phyloP scores from a whole-genome alignment of 306 rosid species.

The Fagus crenata region DNA sequence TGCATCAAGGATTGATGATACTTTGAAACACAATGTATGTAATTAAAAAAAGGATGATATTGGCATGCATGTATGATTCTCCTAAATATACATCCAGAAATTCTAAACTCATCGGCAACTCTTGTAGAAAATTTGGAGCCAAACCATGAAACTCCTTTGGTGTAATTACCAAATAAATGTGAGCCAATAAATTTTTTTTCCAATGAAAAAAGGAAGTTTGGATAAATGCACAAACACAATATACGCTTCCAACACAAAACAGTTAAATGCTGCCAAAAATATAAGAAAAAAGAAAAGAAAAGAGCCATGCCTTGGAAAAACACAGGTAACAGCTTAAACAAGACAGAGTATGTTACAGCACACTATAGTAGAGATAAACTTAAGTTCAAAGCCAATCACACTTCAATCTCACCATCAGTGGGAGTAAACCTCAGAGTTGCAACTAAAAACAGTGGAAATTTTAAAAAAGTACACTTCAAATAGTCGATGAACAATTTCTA shows the following conservation, averaged over 20 bases:
- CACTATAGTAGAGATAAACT: background rate
- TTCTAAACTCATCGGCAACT: background rate
- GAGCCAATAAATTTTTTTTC: background rate
- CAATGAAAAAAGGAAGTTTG: background rate
- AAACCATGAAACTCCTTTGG: background rate
- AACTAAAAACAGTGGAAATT: slow-evolving; percentile 1
- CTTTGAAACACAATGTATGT: background rate
- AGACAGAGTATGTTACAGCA: background rate
- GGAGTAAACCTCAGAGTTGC: background rate
- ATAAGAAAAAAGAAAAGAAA: background rate
- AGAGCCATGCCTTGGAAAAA: background rate
- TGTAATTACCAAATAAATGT: background rate
- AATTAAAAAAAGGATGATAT: background rate
- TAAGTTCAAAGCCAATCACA: slow-evolving; percentile 4
- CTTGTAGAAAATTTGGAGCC: background rate
- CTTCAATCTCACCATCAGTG: background rate
- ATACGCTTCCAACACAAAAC: background rate
- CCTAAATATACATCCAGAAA: background rate
- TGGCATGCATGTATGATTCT: background rate
- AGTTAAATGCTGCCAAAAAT: background rate
- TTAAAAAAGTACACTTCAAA: background rate
- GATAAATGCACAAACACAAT: background rate
- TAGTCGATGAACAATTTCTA: background rate
- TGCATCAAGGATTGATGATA: background rate
- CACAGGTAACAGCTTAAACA: background rate